Evolutionary conservation across 176 grass and related monocot genomes (phyloP), one percentile per base, ranked within the genome.

Genomic region (Eragrostis nindensis): DNA sequence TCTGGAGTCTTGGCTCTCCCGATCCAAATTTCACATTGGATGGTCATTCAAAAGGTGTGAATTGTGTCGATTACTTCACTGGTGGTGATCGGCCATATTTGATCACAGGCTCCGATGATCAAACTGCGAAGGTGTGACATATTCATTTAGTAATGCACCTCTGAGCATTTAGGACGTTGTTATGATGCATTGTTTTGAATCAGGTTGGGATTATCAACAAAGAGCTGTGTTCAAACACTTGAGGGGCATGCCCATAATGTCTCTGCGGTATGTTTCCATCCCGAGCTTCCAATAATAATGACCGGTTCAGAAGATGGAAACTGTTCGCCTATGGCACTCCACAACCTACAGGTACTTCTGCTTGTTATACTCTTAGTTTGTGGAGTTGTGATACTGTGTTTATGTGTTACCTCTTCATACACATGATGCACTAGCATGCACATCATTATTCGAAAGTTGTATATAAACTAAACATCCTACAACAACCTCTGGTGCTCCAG

Each of bases 231-330:
- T 73, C 91, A 94, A 84, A 87, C 91, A 73, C 87, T 94, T 79
- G 91, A 94, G 80, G 87, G 91, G 22, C 91, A 94, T 52, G 80
- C 84, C 3, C 91, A 94, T 82, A 94, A 94, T 77, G 82, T 97
- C 76, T 93, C 91, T 64, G 91, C 94, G 80, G 94, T 97, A 24
- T 93, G 91, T 86, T 97, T 97, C 68, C 94, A 97, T 81, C 94
- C 94, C 2, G 88, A 94, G 88, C 85, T 94, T 61, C 91, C 91
- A 38, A 94, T 94, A 73, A 94, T 94, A 82, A 88, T 91, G 21
- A 94, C 91, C 62, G 91, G 87, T 73, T 94, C 85, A 80, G 91
- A 94, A 40, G 91, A 94, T 46, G 91, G 91, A 50, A n/a, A 94
- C 91, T 14, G 85, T 91, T 66, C 78, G 91, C 22, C 77, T 94